phyloP scores from a whole-genome alignment of 1,139 yeast species.

The Saccharomyces pastorianus region DNA sequence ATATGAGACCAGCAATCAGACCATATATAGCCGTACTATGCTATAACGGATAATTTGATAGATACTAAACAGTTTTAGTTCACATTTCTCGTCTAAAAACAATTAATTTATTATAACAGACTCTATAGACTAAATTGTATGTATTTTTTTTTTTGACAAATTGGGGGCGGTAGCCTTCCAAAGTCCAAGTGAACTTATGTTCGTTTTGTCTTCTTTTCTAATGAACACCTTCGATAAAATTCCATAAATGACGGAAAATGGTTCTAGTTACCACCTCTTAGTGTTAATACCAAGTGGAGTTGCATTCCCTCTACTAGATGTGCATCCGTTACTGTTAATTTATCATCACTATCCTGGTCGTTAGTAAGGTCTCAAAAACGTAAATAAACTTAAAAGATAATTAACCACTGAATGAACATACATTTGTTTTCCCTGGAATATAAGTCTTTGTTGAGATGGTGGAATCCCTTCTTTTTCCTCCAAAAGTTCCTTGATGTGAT shows the following conservation, averaged over 20 bases:
- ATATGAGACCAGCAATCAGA: too few relatives aligned
- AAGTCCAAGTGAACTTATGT: neutral
- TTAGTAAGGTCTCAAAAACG: conserved; percentile 8
- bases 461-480: conserved; percentile 98
- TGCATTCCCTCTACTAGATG: conserved; percentile 69
- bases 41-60: too few relatives aligned
- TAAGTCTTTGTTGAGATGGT: conserved; percentile 88
- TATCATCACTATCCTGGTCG: conserved; percentile 48
- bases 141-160: neutral
- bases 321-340: conserved; percentile 57
- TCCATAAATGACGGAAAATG: conserved; percentile 1
- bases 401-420: conserved; percentile 31
- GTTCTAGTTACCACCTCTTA: conserved; percentile 61
- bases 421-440: conserved; percentile 88
- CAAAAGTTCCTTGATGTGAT: conserved; percentile 81
- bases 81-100: neutral
- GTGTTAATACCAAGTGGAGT: conserved; percentile 78
- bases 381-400: neutral
- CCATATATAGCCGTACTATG: too few relatives aligned
- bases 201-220: neutral
- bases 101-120: neutral
- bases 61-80: neutral
- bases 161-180: neutral
- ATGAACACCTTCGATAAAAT: neutral
- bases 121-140: neutral